Percentiles rank a stretch among this genome's conserved stretches.
phyloP scores from a whole-genome alignment of 805 yeast species.

The Teunomyces barrocoloradensis region DNA sequence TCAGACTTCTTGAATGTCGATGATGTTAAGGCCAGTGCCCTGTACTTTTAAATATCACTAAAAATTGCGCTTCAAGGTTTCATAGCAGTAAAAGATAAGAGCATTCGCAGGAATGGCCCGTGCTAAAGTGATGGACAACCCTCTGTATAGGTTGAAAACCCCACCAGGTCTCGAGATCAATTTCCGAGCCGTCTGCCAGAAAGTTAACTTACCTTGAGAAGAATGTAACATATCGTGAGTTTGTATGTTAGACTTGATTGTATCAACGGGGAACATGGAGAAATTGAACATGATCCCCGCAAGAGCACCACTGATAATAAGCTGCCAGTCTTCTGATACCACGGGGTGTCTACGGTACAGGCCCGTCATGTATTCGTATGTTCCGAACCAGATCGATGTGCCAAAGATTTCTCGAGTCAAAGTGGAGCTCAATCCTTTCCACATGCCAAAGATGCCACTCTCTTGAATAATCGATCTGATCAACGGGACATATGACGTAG shows the following conservation, averaged over 20 bases:
- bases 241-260: slow-evolving; percentile 85
- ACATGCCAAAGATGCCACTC: slow-evolving; percentile 69
- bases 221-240: slow-evolving; percentile 40
- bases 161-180: slow-evolving; percentile 48
- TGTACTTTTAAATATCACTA: slow-evolving; percentile 7
- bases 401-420: slow-evolving; percentile 82
- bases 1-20: slow-evolving; percentile 64
- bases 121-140: slow-evolving; percentile 75
- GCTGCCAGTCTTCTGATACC: slow-evolving; percentile 41
- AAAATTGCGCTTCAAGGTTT: slow-evolving; percentile 46
- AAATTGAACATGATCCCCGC: slow-evolving; percentile 85
- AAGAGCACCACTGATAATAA: slow-evolving; percentile 74
- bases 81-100: slow-evolving; percentile 77
- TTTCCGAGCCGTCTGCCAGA: slow-evolving; percentile 1
- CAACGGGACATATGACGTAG: slow-evolving; percentile 30
- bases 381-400: slow-evolving; percentile 91
- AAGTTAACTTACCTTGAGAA: neutral
- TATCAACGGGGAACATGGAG: slow-evolving; percentile 84
- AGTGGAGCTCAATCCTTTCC: slow-evolving; percentile 87
- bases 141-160: slow-evolving; percentile 70
- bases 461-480: slow-evolving; percentile 38
- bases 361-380: slow-evolving; percentile 55
- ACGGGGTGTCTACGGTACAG: slow-evolving; percentile 10
- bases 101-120: slow-evolving; percentile 93
- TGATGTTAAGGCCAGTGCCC: slow-evolving; percentile 45